phyloP scores from a whole-genome alignment of 805 yeast genomes.

The Ogataea trehaloabstinens region DNA sequence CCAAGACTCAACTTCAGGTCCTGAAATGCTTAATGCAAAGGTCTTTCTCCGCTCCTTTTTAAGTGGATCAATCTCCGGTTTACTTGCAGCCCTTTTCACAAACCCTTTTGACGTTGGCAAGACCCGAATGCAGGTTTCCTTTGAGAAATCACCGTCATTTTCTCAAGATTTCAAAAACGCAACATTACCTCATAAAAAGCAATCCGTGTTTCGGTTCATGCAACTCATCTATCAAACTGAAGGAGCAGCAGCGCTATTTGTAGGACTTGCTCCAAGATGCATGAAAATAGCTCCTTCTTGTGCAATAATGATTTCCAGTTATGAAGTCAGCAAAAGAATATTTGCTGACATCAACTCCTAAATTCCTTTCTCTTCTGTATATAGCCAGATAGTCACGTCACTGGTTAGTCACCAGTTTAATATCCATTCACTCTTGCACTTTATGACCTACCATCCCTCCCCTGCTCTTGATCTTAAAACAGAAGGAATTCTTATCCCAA shows the following conservation, averaged over 20 bases:
- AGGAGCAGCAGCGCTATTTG: slow-evolving; percentile 81
- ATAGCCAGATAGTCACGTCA: too few relatives aligned
- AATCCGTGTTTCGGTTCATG: slow-evolving; percentile 69
- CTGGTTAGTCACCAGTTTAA: too few relatives aligned
- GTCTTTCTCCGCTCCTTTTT: slow-evolving; percentile 65
- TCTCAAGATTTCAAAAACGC: slow-evolving; percentile 11
- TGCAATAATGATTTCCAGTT: slow-evolving; percentile 96
- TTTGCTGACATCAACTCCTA: slow-evolving; percentile 28
- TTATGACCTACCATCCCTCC: slow-evolving; percentile 3
- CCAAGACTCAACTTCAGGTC: too few relatives aligned
- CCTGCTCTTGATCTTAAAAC: slow-evolving; percentile 19
- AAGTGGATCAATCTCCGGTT: slow-evolving; percentile 82
- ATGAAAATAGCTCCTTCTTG: slow-evolving; percentile 95
- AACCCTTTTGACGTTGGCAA: slow-evolving; percentile 98
- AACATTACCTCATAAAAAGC: slow-evolving; percentile 24
- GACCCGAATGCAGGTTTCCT: slow-evolving; percentile 78
- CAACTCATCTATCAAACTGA: slow-evolving; percentile 62
- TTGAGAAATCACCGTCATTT: slow-evolving; percentile 27
- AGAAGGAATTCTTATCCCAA: slow-evolving; percentile 26
- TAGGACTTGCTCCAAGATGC: slow-evolving; percentile 82
- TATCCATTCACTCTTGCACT: too few relatives aligned
- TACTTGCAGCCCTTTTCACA: slow-evolving; percentile 80
- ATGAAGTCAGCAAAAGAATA: slow-evolving; percentile 79
- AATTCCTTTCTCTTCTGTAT: slow-evolving; percentile 2
- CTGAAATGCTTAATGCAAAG: slow-evolving; percentile 17